Conservation (phyloP, 495 filamentous ascomycete genomes). For the Aspergillus biplanus region DNA sequence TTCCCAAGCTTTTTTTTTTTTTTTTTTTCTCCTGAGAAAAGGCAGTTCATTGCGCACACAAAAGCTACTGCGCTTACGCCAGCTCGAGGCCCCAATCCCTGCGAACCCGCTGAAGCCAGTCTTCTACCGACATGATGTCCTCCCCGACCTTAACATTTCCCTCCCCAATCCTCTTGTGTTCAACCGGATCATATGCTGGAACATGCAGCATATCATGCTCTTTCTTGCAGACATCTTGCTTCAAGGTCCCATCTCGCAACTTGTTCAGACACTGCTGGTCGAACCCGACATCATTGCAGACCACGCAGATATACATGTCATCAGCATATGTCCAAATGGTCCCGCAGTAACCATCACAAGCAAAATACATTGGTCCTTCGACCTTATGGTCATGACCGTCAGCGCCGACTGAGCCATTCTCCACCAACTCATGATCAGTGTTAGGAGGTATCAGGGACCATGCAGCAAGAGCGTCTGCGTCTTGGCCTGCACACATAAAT, state of each 20-base stretch:
- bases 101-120: conserved; percentile 2
- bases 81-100: neutral
- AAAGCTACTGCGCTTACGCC: no score
- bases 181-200: neutral
- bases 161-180: neutral
- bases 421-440: neutral
- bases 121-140: neutral
- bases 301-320: neutral
- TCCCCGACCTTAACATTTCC: conserved; percentile 3
- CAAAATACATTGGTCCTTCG: neutral
- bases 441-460: conserved; percentile 1
- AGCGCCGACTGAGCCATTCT: neutral
- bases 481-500: conserved; percentile 1
- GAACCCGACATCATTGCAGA: neutral
- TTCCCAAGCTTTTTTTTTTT: no score
- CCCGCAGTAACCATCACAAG: neutral
- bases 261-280: neutral
- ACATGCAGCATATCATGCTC: conserved; percentile 9
- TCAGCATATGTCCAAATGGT: neutral
- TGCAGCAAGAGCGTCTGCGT: conserved; percentile 5
- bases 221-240: neutral
- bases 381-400: neutral
- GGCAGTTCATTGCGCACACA: no score
- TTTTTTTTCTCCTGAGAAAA: no score
- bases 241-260: neutral